phyloP scores from a whole-genome alignment of 208 protist species.

The Trypanosoma congolense region DNA sequence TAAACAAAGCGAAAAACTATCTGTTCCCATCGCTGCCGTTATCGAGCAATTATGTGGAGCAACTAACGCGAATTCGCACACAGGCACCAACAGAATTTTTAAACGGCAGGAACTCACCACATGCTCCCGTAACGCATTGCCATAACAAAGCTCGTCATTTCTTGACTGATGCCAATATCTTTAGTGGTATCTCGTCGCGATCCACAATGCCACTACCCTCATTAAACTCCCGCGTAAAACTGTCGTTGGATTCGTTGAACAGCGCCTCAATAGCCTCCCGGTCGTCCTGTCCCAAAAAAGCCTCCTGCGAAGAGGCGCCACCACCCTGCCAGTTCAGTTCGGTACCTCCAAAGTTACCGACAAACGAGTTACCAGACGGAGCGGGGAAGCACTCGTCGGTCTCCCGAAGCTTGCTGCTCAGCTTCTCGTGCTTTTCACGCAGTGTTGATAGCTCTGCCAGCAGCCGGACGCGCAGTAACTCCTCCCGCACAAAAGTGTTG shows the following conservation, averaged over 20 bases:
- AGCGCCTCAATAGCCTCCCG: conserved; percentile 85
- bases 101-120: neutral
- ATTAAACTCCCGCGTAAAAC: conserved; percentile 77
- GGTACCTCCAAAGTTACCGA: neutral
- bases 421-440: conserved; percentile 26
- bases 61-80: too few species aligned
- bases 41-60: too few species aligned
- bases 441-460: conserved; percentile 38
- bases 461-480: conserved; percentile 28
- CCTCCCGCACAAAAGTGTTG: conserved; percentile 18
- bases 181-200: conserved; percentile 28
- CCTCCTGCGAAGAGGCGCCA: neutral
- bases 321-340: neutral
- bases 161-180: neutral
- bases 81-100: too few species aligned
- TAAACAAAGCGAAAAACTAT: too few species aligned
- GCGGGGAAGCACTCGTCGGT: neutral
- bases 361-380: neutral
- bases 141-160: neutral
- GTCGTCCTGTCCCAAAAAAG: conserved; percentile 57
- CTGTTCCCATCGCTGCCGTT: too few species aligned
- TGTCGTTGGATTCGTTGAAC: conserved; percentile 71
- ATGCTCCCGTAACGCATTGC: neutral
- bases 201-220: conserved; percentile 47
- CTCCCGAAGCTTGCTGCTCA: conserved; percentile 6